Evolutionary conservation across 805 yeast species (phyloP).

Genomic region (Kregervanrija pseudodelftensis): DNA sequence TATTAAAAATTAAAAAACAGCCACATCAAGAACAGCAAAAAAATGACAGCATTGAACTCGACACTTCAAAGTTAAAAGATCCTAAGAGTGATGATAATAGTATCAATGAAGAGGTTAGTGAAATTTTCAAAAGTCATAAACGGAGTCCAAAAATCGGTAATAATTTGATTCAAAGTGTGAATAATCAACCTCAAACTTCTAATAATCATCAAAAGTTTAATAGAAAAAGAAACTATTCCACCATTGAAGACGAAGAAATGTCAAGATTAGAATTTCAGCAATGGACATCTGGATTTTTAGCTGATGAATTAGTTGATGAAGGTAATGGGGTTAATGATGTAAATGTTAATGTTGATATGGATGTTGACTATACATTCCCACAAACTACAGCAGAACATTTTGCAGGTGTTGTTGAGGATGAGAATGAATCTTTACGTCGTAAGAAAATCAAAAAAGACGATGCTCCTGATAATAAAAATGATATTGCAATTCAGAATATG

Average conservation of each 20-base stretch:
- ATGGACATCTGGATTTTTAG: constrained; percentile 45
- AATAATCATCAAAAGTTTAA: too few species aligned
- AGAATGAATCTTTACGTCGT: too few species aligned
- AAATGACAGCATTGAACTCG: background rate
- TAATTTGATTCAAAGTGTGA: background rate
- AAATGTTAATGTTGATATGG: constrained; percentile 7
- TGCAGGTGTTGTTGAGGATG: constrained; percentile 4
- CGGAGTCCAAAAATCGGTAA: constrained; percentile 1
- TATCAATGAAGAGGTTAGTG: constrained; percentile 53
- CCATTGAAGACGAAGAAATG: constrained; percentile 33
- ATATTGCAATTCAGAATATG: too few species aligned
- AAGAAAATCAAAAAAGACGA: too few species aligned
- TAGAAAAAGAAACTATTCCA: constrained; percentile 24
- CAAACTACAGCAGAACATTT: constrained; percentile 10
- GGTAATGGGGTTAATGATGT: constrained; percentile 10
- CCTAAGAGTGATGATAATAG: constrained; percentile 2
- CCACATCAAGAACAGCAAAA: constrained; percentile 2
- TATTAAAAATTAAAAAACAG: background rate
- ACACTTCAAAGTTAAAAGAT: background rate
- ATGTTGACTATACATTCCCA: constrained; percentile 7
- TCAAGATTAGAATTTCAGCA: constrained; percentile 44
- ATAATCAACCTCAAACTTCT: background rate
- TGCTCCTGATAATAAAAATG: too few species aligned
- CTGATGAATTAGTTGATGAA: constrained; percentile 29
- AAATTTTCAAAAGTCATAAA: constrained; percentile 60